Evolutionary conservation across 2,329 filamentous ascomycete species (phyloP), one percentile per base, ranked within the genome.

Genomic region (Aspergillus pseudoglaucus): DNA sequence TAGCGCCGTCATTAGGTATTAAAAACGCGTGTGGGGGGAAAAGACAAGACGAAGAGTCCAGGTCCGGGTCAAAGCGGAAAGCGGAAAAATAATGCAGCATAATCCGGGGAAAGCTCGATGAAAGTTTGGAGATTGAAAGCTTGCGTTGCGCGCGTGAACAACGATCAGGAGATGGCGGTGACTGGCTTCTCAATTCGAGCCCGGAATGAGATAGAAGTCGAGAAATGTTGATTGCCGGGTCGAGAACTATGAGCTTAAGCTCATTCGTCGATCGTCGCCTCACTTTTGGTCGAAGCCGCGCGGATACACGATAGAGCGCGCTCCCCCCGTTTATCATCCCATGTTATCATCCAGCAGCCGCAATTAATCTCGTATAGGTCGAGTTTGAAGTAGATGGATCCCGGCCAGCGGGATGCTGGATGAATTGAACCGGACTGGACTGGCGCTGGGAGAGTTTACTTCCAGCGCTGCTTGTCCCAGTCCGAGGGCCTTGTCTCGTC

Each of bases 401-500:
- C 45, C 45, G 45, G 35, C 45, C 45, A 33, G 22, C 44, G 32
- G n/a, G 42, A 39, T 15, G 12, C 9, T 20, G 23, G 12, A 4
- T 20, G 37, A 6, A 14, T 20, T 18, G 37, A 9, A 39, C 18
- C 10, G 15, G 37, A 20, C 37, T 20, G 17, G 37, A 10, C 20
- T n/a, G 4, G 4, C 18, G 22, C 4, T 23, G n/a, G 44, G 44
- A 30, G 14, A 38, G 47, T 52, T 53, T 64, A 67, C 53, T 67
- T 67, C 64, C 64, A 67, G 49, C 64, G 63, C 53, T 67, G 64
- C 53, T 66, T 66, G 52, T 67, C 64, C 64, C 64, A 67, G 51
- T 66, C 64, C 4, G 63, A 65, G 1, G 64, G 63, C 49, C 64
- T 55, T 18, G 64, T 66, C 48, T 67, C 63, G 48, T 67, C 64